Evolutionary conservation across 371 early-diverging fungal genomes (phyloP), one percentile per base, ranked within the genome.

Genomic region (Mortierella sp.): DNA sequence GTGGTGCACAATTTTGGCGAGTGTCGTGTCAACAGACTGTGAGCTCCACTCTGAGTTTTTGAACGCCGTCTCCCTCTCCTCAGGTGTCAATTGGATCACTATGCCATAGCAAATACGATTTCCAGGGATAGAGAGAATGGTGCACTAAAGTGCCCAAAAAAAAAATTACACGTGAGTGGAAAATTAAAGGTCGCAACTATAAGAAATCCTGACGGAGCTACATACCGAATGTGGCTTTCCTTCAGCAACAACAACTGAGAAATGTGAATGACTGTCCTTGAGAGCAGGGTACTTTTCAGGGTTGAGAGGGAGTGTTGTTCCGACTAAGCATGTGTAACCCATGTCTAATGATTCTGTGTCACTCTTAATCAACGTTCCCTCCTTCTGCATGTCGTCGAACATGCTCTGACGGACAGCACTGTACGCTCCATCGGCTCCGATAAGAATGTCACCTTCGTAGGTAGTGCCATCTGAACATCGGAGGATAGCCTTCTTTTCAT

Each of bases 391-490:
- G 9, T 26, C 28, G 28, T 64, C 51, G 58, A 68, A 68, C 64
- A 77, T 32, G 16, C 58, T 64, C 57, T 77, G 72, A 20, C 77
- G 68, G 16, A 77, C 73, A 16, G 54, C 66, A 26, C 72, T 72
- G 58, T 72, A 77, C 1, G 72, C 72, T 3, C 77, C 77, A 62
- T 77, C 77, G n/a, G 77, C 77, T 5, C 72, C 77, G 24, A 72
- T 64, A 10, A 72, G 47, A 30, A 77, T 77, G 49, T 77, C 77
- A 9, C 72, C 72, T 10, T 76, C 55, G 43, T 70, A 62, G 24
- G 57, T 63, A 28, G 61, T 67, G 3, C 62, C 59, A 64, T 77
- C 72, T 12, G 72, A 35, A 45, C 67, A 64, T 18, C 65, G 66
- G 26, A 76, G 43, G 47, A 70, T 57, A 40, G 68, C 72, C 1